Percentiles rank a stretch among this genome's conserved stretches.
phyloP scores from a whole-genome alignment of 495 filamentous ascomycete species.

The Pseudomonodictys pantanalensis region DNA sequence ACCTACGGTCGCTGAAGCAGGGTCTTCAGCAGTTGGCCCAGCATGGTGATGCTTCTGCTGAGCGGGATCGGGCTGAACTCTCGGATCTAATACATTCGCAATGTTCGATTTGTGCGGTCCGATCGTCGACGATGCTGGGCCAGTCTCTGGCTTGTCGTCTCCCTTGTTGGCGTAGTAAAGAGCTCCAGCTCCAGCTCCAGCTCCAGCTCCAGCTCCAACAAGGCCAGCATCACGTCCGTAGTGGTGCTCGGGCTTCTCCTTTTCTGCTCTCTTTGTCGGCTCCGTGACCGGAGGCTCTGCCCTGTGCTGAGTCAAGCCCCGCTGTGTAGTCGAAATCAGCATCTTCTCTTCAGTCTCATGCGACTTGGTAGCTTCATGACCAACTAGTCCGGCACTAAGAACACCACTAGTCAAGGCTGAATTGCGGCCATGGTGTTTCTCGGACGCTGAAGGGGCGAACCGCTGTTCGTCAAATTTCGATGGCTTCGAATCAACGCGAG shows the following conservation, averaged over 20 bases:
- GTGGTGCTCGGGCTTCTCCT: conserved; percentile 28
- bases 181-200: conserved; percentile 27
- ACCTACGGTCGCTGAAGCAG: conserved; percentile 27
- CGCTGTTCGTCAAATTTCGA: background rate
- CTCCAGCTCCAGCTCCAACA: conserved; percentile 13
- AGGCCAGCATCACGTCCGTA: conserved; percentile 32
- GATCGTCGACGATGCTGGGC: conserved; percentile 19
- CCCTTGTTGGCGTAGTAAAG: conserved; percentile 17
- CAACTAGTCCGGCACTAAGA: conserved; percentile 9
- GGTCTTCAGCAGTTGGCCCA: conserved; percentile 8
- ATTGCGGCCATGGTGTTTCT: conserved; percentile 32
- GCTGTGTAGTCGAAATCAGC: too few relatives aligned
- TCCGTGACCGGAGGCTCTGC: too few relatives aligned
- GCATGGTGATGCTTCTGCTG: conserved; percentile 18
- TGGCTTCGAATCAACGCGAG: conserved; percentile 10
- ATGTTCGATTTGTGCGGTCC: conserved; percentile 25
- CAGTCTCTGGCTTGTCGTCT: conserved; percentile 3
- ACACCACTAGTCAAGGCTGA: conserved; percentile 10
- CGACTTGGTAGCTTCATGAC: conserved; percentile 1
- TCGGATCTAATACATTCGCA: conserved; percentile 21
- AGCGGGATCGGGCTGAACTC: conserved; percentile 22
- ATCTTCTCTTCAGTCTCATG: background rate
- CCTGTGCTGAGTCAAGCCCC: too few relatives aligned
- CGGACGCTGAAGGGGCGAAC: background rate
- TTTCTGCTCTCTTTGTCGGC: background rate